Base-by-base conservation (phyloP, 1,284 basidiomycete genomes). In the Microbotryum silenes-acaulis region DNA sequence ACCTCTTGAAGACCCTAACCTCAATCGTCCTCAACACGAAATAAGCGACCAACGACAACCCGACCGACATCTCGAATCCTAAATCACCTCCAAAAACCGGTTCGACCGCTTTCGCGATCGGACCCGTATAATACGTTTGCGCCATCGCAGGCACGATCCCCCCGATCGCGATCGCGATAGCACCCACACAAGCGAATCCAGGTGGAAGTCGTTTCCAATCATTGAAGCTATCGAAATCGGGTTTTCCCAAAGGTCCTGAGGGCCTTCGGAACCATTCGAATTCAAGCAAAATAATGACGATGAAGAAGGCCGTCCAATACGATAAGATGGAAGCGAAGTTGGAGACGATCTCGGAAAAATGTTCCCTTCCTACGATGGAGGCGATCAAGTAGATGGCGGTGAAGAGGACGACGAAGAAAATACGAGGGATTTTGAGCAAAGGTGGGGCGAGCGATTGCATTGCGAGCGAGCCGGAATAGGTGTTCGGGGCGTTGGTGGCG, bases 251-350 rank as follows among this genome's bases (percentile, higher is more conserved):
- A 14, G 55, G 54, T 1, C 64, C 61, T 6, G 48, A 45, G 2
- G 45, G 12, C 20, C 61, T 45, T n/a, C 66, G 56, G 61, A 68
- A 68, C 4, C 67, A 74, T 7, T 81, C 78, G 2, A 75, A 69
- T 46, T 74, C 73, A 8, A 83, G 75, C 72, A 86, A 82, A 51
- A 84, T 77, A 53, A 85, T 81, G 53, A 83, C 79, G 61, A 83
- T 75, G 72, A 83, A 83, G 71, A 84, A 81, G 2, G 81, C 80
- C 0, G 79, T 78, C 83, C 83, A 86, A 74, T 86, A 85, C n/a
- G 81, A 80, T 27, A 85, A 75, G 56, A 86, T 79, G 23, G 79
- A 74, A 37, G 84, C 70, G 79, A 78, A 69, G 81, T 84, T 74
- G 25, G 72, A 74, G 6, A 86, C 76, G 52, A 85, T 82, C 48